Percentiles rank a stretch among this genome's conserved stretches.
These are phyloP conservation scores for Metarhizium album DNA, from an alignment of 2,329 filamentous ascomycete species.

Conservation along the genomic window DNA sequence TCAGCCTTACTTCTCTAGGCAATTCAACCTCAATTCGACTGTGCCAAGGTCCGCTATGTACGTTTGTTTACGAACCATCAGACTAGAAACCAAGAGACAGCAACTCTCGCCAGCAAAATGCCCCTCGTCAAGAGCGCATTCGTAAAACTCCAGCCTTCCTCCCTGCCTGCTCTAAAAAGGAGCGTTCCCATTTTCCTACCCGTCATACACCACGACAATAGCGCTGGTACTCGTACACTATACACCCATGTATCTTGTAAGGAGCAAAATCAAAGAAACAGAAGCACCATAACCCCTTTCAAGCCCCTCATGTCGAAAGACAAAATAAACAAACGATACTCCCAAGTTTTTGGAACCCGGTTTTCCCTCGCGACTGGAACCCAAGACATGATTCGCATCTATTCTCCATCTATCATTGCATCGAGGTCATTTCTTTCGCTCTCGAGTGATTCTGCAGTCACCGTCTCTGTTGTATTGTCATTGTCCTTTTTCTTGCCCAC, in stretches of 20 bases:
- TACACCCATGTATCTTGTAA: neutral
- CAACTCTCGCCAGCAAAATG: neutral
- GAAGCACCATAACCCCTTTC: neutral
- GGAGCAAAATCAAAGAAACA: neutral
- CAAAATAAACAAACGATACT: neutral
- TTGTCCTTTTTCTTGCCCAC: slow-evolving; percentile 26
- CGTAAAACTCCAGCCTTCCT: neutral
- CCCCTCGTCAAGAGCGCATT: neutral
- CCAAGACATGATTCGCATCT: slow-evolving; percentile 2
- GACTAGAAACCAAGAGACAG: neutral
- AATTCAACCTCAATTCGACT: slow-evolving; percentile 1
- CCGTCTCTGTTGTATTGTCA: slow-evolving; percentile 16
- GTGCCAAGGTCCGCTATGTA: slow-evolving; percentile 1
- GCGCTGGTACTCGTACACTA: neutral
- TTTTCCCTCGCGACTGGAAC: neutral
- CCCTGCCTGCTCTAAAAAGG: neutral
- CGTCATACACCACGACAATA: neutral
- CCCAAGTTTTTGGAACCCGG: neutral
- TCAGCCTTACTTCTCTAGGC: neutral
- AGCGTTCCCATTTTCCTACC: neutral
- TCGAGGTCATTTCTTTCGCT: slow-evolving; percentile 37
- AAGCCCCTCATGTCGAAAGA: neutral
- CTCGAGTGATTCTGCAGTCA: slow-evolving; percentile 33
- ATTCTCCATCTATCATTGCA: slow-evolving; percentile 33
- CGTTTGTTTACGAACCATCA: neutral